Conservation (phyloP, 352 stramenopile species). For the Blastocystis sp. region DNA sequence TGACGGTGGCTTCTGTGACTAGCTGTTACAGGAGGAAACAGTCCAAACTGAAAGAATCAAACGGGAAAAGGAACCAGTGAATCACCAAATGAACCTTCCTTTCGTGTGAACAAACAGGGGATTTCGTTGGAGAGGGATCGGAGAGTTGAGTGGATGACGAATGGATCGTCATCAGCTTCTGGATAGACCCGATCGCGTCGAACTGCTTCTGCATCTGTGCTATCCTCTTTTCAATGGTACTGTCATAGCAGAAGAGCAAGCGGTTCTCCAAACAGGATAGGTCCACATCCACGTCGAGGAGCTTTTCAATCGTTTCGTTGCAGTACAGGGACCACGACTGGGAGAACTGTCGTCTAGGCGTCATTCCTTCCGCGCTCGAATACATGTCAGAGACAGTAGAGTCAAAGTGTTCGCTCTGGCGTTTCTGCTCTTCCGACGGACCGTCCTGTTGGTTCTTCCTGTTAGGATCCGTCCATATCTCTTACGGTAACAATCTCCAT, state of each 20-base stretch:
- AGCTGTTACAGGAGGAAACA: no score
- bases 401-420: constrained; percentile 40
- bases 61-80: no score
- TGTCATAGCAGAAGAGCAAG: constrained; percentile 37
- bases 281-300: constrained; percentile 43
- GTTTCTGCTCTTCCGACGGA: neutral
- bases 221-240: neutral
- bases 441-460: neutral
- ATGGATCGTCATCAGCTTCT: no score
- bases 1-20: no score
- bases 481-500: constrained; percentile 37
- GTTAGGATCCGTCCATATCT: neutral
- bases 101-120: no score
- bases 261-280: constrained; percentile 13
- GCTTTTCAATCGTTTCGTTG: constrained; percentile 16
- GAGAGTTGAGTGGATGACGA: no score
- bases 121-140: no score
- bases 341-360: constrained; percentile 6
- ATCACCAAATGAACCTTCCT: no score
- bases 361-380: neutral
- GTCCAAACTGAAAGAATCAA: no score
- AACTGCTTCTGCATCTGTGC: neutral
- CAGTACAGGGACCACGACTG: constrained; percentile 23
- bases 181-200: neutral
- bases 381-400: constrained; percentile 43